phyloP scores from a whole-genome alignment of 176 grass and related monocot species.

The Cenchrus purpureus region DNA sequence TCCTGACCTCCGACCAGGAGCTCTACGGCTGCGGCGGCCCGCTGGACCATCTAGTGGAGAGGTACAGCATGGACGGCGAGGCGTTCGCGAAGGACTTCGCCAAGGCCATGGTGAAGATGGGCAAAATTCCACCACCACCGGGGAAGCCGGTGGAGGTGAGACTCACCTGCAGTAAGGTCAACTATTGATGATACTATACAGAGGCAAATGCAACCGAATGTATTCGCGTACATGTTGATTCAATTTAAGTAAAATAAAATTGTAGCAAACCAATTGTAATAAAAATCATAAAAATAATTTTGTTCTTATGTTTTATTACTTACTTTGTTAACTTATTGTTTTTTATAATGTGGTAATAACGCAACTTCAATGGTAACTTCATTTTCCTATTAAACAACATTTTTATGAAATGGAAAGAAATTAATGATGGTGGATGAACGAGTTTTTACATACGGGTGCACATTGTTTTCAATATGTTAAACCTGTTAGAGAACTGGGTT shows the following conservation, averaged over 20 bases:
- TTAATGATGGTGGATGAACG: no score
- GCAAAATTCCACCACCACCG: not conserved
- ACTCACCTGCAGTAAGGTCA: slow-evolving; percentile 48
- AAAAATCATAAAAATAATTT: no score
- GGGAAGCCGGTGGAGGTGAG: slow-evolving; percentile 58
- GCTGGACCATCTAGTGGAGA: slow-evolving; percentile 39
- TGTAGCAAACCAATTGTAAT: no score
- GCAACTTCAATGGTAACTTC: no score
- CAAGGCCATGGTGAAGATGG: slow-evolving; percentile 42
- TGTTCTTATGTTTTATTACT: no score
- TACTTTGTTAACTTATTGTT: no score
- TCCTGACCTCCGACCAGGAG: slow-evolving; percentile 67
- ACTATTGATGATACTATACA: slow-evolving; percentile 25
- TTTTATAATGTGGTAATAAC: no score
- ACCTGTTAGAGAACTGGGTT: no score
- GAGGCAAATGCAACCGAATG: not conserved
- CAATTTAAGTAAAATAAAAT: not conserved
- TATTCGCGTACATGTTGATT: not conserved
- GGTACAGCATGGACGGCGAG: slow-evolving; percentile 32
- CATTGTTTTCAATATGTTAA: no score
- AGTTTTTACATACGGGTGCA: no score
- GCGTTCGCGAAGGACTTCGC: slow-evolving; percentile 56
- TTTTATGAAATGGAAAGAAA: no score
- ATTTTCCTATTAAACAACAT: no score
- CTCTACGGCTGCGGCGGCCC: slow-evolving; percentile 47